phyloP scores from a whole-genome alignment of 371 early-diverging fungal genomes.

The Mucor ambiguus region DNA sequence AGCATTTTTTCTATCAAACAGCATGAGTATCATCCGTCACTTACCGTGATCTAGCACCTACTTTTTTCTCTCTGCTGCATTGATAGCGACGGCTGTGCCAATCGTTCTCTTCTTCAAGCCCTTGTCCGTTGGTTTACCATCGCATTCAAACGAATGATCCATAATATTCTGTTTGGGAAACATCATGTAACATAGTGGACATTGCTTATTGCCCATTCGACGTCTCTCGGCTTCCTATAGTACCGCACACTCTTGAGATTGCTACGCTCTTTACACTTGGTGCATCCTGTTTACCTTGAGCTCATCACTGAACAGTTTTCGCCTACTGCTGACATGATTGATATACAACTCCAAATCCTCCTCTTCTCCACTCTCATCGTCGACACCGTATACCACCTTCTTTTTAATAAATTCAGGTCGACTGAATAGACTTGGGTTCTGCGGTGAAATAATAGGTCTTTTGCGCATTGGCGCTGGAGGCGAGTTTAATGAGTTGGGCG shows the following conservation, averaged over 20 bases:
- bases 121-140: not conserved
- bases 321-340: not conserved
- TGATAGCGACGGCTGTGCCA: not conserved
- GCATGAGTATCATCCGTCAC: not conserved
- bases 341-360: not conserved
- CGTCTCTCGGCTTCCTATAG: not conserved
- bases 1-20: conserved; percentile 6
- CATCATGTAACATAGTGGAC: conserved; percentile 10
- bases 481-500: not conserved
- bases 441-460: not conserved
- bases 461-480: not conserved
- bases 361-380: not conserved
- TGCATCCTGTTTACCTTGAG: not conserved
- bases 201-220: conserved; percentile 2
- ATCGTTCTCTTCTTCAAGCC: conserved; percentile 9
- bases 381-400: not conserved
- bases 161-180: conserved; percentile 1
- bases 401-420: not conserved
- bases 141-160: conserved; percentile 10
- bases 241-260: not conserved
- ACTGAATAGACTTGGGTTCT: not conserved
- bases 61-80: conserved; percentile 11
- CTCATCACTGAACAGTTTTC: not conserved
- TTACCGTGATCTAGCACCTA: not conserved
- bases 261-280: not conserved